Conservation (phyloP, 345 rosid species). For the Populus nigra region DNA sequence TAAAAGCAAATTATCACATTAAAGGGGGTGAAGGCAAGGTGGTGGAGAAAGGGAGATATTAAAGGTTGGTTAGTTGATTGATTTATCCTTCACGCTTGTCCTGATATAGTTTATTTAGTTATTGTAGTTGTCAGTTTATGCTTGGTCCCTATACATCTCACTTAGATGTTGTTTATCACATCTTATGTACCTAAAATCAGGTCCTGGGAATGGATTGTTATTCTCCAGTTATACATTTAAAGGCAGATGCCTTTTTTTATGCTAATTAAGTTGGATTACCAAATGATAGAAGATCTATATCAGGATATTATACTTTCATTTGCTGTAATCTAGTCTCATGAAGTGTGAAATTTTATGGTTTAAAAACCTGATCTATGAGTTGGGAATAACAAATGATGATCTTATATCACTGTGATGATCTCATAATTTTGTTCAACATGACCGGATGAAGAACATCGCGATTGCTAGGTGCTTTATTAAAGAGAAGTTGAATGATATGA, state of each 20-base stretch:
- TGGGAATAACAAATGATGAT: not conserved
- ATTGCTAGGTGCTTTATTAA: not conserved
- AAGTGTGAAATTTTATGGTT: not conserved
- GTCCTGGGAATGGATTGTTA: not conserved
- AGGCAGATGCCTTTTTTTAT: no score
- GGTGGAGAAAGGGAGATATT: not conserved
- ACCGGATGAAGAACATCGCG: not conserved
- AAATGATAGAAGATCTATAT: no score
- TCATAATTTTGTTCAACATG: not conserved
- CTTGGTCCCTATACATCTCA: no score
- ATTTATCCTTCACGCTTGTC: not conserved
- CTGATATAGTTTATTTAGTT: not conserved
- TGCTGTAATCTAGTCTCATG: not conserved
- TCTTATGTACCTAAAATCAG: not conserved
- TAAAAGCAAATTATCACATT: no score
- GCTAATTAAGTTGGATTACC: no score
- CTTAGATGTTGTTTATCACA: not conserved
- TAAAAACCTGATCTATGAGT: not conserved
- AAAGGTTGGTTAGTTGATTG: not conserved
- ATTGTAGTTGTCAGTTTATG: not conserved
- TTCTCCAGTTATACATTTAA: not conserved
- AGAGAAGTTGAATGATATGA: not conserved
- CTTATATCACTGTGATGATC: not conserved
- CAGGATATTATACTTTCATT: not conserved
- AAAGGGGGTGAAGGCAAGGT: not conserved